Evolutionary conservation across 768 basidiomycete species (phyloP).

Genomic region (Boletales sp.): DNA sequence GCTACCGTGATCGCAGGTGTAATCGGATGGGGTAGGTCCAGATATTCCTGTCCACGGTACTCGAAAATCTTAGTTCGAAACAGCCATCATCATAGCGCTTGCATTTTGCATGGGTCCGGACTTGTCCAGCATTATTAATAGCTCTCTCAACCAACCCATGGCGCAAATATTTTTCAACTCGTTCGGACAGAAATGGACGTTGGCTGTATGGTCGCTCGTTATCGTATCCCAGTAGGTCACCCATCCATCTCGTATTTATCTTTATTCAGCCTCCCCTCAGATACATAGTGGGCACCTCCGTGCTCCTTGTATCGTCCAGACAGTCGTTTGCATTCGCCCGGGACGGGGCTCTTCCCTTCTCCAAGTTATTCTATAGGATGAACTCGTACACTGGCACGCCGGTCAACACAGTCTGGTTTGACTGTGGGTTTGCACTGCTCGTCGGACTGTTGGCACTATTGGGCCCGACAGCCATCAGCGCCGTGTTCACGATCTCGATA

Average conservation of each 20-base stretch:
- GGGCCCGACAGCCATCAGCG: conserved; percentile 50
- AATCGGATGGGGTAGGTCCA: conserved; percentile 39
- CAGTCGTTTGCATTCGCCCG: conserved; percentile 55
- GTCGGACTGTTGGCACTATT: conserved; percentile 54
- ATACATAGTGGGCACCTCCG: conserved; percentile 42
- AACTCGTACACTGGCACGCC: conserved; percentile 50
- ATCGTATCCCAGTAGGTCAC: conserved; percentile 41
- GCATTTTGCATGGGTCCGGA: conserved; percentile 58
- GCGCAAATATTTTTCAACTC: conserved; percentile 38
- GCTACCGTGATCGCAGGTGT: conserved; percentile 43
- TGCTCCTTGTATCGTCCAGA: conserved; percentile 47
- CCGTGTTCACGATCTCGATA: conserved; percentile 50
- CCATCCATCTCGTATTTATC: not conserved
- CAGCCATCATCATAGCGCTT: conserved; percentile 47
- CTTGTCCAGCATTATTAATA: conserved; percentile 33
- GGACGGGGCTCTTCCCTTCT: conserved; percentile 58
- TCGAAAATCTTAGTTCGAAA: not conserved
- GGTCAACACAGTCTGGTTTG: conserved; percentile 57
- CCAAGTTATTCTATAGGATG: conserved; percentile 48
- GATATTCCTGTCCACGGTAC: not conserved
- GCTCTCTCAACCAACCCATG: conserved; percentile 39
- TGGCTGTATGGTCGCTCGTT: conserved; percentile 52
- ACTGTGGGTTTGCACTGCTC: conserved; percentile 35
- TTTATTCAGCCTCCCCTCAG: conserved; percentile 11
- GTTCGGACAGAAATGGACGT: conserved; percentile 38